Percentiles rank a stretch among this genome's conserved stretches.
Evolutionary conservation across 805 yeast species (phyloP).

Genomic region (Lipomyces sp.): DNA sequence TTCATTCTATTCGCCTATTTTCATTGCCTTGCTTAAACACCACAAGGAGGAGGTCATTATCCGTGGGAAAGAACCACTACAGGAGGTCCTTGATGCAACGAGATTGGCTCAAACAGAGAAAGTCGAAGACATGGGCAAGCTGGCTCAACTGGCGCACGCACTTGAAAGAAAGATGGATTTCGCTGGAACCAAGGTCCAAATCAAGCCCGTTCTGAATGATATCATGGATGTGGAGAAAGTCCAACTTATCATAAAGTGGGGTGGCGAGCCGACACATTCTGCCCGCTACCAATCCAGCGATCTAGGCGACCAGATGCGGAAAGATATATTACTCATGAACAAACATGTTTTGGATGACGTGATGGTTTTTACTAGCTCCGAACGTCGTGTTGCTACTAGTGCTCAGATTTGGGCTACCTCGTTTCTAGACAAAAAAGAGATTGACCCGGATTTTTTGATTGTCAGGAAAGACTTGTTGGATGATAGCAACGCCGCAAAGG

Average conservation of each 20-base stretch:
- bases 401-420: conserved; percentile 88
- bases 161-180: conserved; percentile 84
- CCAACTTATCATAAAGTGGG: conserved; percentile 96
- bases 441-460: conserved; percentile 77
- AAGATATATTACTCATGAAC: conserved; percentile 84
- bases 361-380: conserved; percentile 86
- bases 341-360: conserved; percentile 83
- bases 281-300: conserved; percentile 94
- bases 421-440: conserved; percentile 67
- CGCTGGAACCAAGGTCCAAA: conserved; percentile 96
- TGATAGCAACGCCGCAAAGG: conserved; percentile 98
- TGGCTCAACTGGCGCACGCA: conserved; percentile 77
- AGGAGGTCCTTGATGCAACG: conserved; percentile 83
- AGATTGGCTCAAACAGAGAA: conserved; percentile 68
- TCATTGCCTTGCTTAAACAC: conserved; percentile 85
- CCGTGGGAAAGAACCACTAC: conserved; percentile 82
- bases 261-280: conserved; percentile 99
- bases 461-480: conserved; percentile 90
- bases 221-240: conserved; percentile 80
- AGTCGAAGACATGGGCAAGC: conserved; percentile 79
- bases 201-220: conserved; percentile 80
- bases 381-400: conserved; percentile 89
- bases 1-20: conserved; percentile 85
- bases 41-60: conserved; percentile 96
- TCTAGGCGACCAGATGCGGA: conserved; percentile 93